Base-by-base conservation (phyloP, 768 basidiomycete genomes). In the Pleurotus giganteus region DNA sequence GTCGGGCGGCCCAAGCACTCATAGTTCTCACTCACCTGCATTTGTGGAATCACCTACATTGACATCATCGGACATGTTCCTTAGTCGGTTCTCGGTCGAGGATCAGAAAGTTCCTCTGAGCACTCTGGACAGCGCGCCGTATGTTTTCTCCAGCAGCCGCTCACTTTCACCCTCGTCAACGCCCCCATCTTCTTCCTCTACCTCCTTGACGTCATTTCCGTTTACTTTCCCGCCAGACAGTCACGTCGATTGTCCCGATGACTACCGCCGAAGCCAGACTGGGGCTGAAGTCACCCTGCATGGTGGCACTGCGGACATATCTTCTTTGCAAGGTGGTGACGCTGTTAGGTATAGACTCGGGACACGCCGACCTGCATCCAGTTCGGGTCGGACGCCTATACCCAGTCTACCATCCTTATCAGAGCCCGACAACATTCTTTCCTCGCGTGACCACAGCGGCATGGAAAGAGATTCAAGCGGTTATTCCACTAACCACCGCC, bases 151-250 rank as follows among this genome's bases (percentile, higher is more conserved):
- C 12, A 75, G 73, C 56, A 89, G 86, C 66, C 84, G 89, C 47
- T 88, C 89, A 15, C 76, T 88, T 60, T 89, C 89, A 5, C 87
- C 88, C 34, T 75, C 80, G 17, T 85, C 88, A 1, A 83, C 83
- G 32, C 79, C 77, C 17, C 74, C 76, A 50, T 80, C 85, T 7
- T 75, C 83, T 6, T 82, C 87, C 26, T 82, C 87, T 36, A 78
- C 84, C 39, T 79, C 84, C 55, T 71, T 88, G 64, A 80, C 85
- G 57, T 79, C 87, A 56, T 89, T 86, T 64, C 84, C 80, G 59
- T 88, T 88, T 59, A 71, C 80, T 2, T 88, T 86, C 63, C 73
- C 82, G 34, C 85, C 87, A 51, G 72, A 73, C 32, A 55, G 77
- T 46, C 67, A 77, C 49, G 62, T 73, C 36, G 84, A 88, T 53